A percentile compares a stretch with the other conserved stretches of the same genome.
Conservation (phyloP, 2,329 filamentous ascomycete genomes). For the Beauveria rudraprayagi region DNA sequence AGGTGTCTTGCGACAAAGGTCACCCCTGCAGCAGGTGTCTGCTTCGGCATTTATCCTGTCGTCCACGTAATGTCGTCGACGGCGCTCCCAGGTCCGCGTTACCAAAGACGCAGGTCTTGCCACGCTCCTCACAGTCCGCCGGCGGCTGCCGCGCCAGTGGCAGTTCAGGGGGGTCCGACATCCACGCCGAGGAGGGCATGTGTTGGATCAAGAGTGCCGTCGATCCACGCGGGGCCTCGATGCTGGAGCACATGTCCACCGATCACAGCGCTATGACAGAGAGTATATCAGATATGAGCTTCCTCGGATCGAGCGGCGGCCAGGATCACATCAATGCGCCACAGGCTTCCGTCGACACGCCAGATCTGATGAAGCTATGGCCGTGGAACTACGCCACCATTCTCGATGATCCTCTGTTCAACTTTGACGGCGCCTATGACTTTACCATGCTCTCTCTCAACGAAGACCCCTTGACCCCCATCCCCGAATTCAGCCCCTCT, state of each 20-base stretch:
- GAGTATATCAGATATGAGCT: slow-evolving; percentile 8
- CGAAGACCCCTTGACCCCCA: slow-evolving; percentile 2
- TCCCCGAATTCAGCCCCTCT: not conserved
- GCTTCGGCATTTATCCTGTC: slow-evolving; percentile 14
- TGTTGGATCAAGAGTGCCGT: slow-evolving; percentile 20
- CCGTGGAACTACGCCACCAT: slow-evolving; percentile 12
- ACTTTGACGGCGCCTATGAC: not conserved
- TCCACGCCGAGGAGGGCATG: slow-evolving; percentile 7
- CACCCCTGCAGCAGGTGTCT: slow-evolving; percentile 20
- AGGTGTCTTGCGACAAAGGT: slow-evolving; percentile 21
- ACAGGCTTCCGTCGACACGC: not conserved
- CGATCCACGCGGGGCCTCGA: slow-evolving; percentile 19
- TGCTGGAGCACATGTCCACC: slow-evolving; percentile 16
- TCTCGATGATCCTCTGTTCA: slow-evolving; percentile 3
- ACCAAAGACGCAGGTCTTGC: not conserved
- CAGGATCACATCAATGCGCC: not conserved
- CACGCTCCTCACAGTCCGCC: not conserved
- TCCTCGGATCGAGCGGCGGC: not conserved
- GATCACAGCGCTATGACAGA: slow-evolving; percentile 3
- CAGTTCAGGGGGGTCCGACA: not conserved
- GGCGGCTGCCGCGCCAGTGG: not conserved
- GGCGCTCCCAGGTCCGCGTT: not conserved
- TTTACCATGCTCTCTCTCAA: slow-evolving; percentile 4
- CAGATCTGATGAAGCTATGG: slow-evolving; percentile 11
- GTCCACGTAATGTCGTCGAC: not conserved